Evolutionary conservation across 2,329 filamentous ascomycete genomes (phyloP).

Genomic region (Colletotrichum siamense): DNA sequence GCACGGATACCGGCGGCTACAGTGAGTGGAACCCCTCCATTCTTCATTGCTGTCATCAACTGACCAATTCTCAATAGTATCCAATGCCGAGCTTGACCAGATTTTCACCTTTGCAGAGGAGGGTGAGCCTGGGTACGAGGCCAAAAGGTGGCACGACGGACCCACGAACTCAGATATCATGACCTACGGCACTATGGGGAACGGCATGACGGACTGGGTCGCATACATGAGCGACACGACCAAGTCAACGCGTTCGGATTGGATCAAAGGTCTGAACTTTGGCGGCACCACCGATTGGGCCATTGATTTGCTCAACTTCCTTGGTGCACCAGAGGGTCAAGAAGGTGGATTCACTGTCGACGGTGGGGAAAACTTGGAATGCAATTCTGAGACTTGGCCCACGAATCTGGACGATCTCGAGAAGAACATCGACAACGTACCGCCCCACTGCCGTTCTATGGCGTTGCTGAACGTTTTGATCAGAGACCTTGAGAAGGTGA

Average conservation of each 20-base stretch:
- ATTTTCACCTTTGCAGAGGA: slow-evolving; percentile 15
- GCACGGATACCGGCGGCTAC: slow-evolving; percentile 34
- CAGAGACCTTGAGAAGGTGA: neutral
- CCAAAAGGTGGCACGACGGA: slow-evolving; percentile 20
- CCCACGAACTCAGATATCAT: slow-evolving; percentile 22
- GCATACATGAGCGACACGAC: slow-evolving; percentile 24
- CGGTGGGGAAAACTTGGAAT: neutral
- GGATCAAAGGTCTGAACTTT: slow-evolving; percentile 10
- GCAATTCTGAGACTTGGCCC: neutral
- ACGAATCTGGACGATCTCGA: neutral
- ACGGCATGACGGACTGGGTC: slow-evolving; percentile 19
- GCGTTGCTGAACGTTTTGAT: neutral
- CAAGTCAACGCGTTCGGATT: neutral
- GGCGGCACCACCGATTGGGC: slow-evolving; percentile 26
- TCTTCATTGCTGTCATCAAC: neutral
- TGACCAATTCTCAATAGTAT: neutral
- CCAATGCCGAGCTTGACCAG: slow-evolving; percentile 32
- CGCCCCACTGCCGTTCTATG: neutral
- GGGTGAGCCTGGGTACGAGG: neutral
- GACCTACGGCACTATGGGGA: slow-evolving; percentile 25
- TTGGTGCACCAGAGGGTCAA: neutral
- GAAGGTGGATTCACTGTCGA: neutral
- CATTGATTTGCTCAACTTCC: slow-evolving; percentile 21
- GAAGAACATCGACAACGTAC: neutral
- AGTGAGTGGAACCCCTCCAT: slow-evolving; percentile 13